These are phyloP conservation scores for Lophiotrema nucula DNA, from an alignment of 495 filamentous ascomycete species.

Conservation along the genomic window DNA sequence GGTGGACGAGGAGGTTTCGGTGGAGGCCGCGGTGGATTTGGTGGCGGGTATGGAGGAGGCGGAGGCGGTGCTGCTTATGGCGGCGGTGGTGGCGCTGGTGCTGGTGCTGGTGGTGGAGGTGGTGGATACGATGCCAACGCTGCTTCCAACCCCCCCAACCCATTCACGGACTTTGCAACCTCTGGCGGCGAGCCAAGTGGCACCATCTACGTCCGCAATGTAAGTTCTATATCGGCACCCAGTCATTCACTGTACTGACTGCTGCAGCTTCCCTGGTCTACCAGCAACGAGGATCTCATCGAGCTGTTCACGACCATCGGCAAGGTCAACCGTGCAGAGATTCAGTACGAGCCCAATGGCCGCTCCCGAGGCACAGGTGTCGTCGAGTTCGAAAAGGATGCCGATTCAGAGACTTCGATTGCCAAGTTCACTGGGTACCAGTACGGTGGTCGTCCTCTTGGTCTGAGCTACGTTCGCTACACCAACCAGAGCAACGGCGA, in stretches of 20 bases:
- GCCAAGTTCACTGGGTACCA: constrained; percentile 96
- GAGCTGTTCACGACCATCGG: constrained; percentile 97
- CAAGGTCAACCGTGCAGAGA: constrained; percentile 95
- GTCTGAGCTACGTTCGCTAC: constrained; percentile 90
- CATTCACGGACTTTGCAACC: constrained; percentile 93
- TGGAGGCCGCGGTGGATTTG: constrained; percentile 46
- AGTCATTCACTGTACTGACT: constrained; percentile 22
- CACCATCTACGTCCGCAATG: constrained; percentile 93
- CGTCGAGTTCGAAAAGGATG: constrained; percentile 79
- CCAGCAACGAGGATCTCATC: constrained; percentile 93
- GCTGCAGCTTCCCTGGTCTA: constrained; percentile 89
- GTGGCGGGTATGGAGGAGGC: constrained; percentile 36
- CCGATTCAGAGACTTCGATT: constrained; percentile 90
- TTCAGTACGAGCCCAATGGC: constrained; percentile 95
- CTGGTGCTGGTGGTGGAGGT: constrained; percentile 44
- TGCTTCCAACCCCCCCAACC: constrained; percentile 67
- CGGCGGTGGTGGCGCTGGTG: constrained; percentile 40
- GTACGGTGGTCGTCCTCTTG: constrained; percentile 92
- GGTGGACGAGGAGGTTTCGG: constrained; percentile 51
- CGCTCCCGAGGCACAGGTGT: constrained; percentile 94
- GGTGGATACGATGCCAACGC: constrained; percentile 46
- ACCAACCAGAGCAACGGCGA: constrained; percentile 63
- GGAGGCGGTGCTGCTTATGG: constrained; percentile 44
- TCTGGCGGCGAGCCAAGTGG: constrained; percentile 79
- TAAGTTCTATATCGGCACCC: constrained; percentile 60